These are phyloP conservation scores for Carex cristatella DNA, from an alignment of 176 grass and related monocot genomes.

Conservation along the genomic window DNA sequence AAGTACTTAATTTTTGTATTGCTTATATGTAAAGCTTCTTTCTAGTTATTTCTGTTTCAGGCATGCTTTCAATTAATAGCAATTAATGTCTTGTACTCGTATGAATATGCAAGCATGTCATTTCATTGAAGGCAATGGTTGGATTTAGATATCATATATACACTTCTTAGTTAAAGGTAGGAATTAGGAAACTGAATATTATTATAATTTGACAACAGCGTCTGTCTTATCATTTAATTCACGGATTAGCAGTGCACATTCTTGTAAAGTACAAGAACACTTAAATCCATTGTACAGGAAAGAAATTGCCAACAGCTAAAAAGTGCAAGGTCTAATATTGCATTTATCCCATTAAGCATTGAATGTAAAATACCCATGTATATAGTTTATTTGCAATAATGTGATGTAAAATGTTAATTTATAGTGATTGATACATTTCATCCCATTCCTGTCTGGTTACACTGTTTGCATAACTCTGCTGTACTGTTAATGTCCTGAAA, in stretches of 20 bases:
- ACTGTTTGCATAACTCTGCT: not conserved
- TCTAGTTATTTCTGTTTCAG: not conserved
- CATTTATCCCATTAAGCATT: not conserved
- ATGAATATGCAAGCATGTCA: not conserved
- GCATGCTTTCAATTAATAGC: not conserved
- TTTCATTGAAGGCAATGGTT: not conserved
- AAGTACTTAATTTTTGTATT: not conserved
- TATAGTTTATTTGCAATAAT: not conserved
- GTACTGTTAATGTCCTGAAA: not conserved
- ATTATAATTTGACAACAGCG: not conserved
- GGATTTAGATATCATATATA: not conserved
- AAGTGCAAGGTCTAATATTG: not conserved
- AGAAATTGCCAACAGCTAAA: not conserved
- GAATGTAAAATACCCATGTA: not conserved
- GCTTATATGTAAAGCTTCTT: not conserved
- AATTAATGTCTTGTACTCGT: not conserved
- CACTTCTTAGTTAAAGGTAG: not conserved
- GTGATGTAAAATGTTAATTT: not conserved
- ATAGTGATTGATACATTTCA: not conserved
- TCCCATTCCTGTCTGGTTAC: not conserved
- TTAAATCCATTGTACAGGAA: not conserved
- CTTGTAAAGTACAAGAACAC: not conserved
- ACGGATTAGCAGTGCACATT: not conserved
- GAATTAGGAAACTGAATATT: not conserved
- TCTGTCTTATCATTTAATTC: not conserved